Percentiles rank a stretch among this genome's conserved stretches.
phyloP scores from a whole-genome alignment of 768 basidiomycete genomes.

The Holtermannia corniformis region DNA sequence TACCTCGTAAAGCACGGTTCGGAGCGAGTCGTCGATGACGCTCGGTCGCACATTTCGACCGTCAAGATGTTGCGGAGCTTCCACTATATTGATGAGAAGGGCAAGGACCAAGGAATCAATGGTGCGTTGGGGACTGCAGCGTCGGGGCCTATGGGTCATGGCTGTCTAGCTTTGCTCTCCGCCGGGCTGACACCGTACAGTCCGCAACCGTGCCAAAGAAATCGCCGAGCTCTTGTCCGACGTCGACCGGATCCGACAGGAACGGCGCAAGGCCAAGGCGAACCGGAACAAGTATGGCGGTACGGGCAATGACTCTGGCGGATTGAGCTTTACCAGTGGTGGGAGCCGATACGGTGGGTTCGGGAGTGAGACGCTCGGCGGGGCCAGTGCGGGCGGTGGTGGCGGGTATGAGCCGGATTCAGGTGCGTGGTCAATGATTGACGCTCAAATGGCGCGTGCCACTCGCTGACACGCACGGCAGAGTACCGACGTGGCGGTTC shows the following conservation, averaged over 20 bases:
- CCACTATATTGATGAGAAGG: conserved; percentile 97
- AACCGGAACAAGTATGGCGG: conserved; percentile 87
- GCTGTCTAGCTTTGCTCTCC: not conserved
- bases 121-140: conserved; percentile 51
- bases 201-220: conserved; percentile 88
- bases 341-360: conserved; percentile 60
- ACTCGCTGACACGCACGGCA: too few species aligned
- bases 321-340: conserved; percentile 54
- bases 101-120: conserved; percentile 96
- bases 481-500: conserved; percentile 20
- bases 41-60: conserved; percentile 84
- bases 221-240: conserved; percentile 84
- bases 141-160: not conserved
- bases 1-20: conserved; percentile 95
- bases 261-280: conserved; percentile 82
- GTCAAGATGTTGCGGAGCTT: conserved; percentile 97
- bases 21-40: conserved; percentile 95
- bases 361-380: conserved; percentile 48
- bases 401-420: conserved; percentile 32
- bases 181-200: conserved; percentile 43
- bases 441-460: too few species aligned
- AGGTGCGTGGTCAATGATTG: too few species aligned
- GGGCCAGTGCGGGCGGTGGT: conserved; percentile 38
- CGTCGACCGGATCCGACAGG: conserved; percentile 76
- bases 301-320: conserved; percentile 58